Conservation (phyloP, 2,329 filamentous ascomycete species). For the Xylariaceae sp. region DNA sequence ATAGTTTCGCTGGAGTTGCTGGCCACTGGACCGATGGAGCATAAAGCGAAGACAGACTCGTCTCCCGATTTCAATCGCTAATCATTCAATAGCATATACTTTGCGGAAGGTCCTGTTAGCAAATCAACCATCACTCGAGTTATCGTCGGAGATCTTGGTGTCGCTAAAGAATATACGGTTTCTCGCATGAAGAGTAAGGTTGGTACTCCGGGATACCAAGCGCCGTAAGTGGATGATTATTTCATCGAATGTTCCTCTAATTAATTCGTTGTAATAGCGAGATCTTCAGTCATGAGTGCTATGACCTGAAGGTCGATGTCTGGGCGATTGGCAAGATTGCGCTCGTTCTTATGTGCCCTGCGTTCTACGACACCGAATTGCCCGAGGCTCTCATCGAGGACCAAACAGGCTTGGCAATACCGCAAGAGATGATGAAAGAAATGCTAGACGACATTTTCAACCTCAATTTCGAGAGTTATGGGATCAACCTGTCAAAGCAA, state of each 20-base stretch:
- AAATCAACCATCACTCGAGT: constrained; percentile 44
- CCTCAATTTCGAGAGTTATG: too few species aligned
- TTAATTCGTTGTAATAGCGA: constrained; percentile 40
- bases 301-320: constrained; percentile 43
- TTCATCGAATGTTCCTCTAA: too few species aligned
- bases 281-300: constrained; percentile 25
- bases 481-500: constrained; percentile 17
- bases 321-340: constrained; percentile 50
- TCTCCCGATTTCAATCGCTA: too few species aligned
- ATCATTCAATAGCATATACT: constrained; percentile 40
- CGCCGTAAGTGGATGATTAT: constrained; percentile 44
- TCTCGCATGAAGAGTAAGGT: constrained; percentile 42
- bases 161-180: constrained; percentile 39
- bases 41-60: too few species aligned
- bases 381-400: too few species aligned
- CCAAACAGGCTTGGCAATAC: too few species aligned
- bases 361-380: constrained; percentile 3
- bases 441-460: too few species aligned
- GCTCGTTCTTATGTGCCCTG: constrained; percentile 28
- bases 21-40: too few species aligned
- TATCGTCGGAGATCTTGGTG: constrained; percentile 51
- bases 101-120: constrained; percentile 42
- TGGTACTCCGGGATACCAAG: constrained; percentile 45
- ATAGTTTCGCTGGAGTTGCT: too few species aligned
- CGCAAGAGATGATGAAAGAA: too few species aligned